Conservation (phyloP, 208 protist genomes). For the Leishmania tropica region DNA sequence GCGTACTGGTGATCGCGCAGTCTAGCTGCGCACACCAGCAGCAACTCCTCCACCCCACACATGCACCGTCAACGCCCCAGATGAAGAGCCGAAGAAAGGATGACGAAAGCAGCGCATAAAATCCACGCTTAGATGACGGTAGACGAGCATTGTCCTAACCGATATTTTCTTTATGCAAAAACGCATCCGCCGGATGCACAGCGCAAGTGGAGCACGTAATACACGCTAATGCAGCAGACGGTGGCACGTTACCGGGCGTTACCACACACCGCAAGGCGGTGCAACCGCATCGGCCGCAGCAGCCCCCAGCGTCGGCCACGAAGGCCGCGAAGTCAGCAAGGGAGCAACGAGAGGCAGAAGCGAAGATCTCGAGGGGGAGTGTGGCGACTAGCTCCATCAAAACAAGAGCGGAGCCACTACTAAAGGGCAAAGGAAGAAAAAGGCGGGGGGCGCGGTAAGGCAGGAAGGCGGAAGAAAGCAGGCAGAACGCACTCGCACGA, state of each 20-base stretch:
- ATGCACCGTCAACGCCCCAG: neutral
- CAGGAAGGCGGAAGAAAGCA: neutral
- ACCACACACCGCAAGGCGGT: neutral
- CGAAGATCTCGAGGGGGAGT: neutral
- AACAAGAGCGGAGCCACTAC: neutral
- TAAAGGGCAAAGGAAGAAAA: neutral
- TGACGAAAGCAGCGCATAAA: neutral
- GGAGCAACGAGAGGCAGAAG: neutral
- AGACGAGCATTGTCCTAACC: neutral
- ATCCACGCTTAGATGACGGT: neutral
- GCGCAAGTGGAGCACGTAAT: neutral
- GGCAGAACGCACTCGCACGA: neutral
- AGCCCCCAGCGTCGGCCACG: neutral
- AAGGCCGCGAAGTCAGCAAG: neutral
- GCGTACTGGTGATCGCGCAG: neutral
- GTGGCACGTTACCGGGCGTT: neutral
- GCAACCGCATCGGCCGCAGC: neutral
- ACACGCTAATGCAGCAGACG: neutral
- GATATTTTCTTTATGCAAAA: neutral
- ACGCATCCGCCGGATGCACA: neutral
- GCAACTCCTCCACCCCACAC: neutral
- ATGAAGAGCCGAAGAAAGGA: neutral
- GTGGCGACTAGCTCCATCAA: constrained; percentile 3
- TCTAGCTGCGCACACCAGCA: neutral
- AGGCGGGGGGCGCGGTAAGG: neutral